These are phyloP conservation scores for Waltergamsia citrina DNA, from an alignment of 2,329 filamentous ascomycete genomes.

Conservation along the genomic window DNA sequence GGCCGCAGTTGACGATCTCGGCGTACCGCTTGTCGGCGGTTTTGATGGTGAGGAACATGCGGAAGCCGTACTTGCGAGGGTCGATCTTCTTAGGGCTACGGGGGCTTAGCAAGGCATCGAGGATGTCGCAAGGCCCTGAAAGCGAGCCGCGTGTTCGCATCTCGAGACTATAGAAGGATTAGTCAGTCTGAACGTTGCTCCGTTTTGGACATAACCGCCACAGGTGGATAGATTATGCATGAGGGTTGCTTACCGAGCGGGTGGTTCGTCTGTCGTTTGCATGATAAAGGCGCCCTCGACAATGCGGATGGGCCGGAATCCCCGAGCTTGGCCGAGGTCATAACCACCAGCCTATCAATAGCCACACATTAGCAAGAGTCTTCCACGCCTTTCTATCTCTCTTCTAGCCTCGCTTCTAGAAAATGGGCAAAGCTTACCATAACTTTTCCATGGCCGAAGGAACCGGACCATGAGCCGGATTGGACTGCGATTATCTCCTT, in stretches of 20 bases:
- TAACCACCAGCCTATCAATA: constrained; percentile 29
- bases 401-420: too few species aligned
- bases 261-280: constrained; percentile 34
- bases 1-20: constrained; percentile 36
- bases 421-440: constrained; percentile 32
- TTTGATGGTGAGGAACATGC: constrained; percentile 39
- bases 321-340: constrained; percentile 29
- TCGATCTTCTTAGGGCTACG: constrained; percentile 27
- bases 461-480: constrained; percentile 36
- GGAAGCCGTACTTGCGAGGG: constrained; percentile 34
- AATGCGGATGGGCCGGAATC: constrained; percentile 29
- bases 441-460: constrained; percentile 37
- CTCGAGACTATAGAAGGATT: constrained; percentile 20
- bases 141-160: constrained; percentile 38
- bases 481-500: constrained; percentile 40
- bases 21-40: constrained; percentile 38
- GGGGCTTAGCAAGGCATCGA: constrained; percentile 28
- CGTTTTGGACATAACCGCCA: background rate
- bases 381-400: constrained; percentile 23
- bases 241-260: constrained; percentile 27
- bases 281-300: constrained; percentile 40
- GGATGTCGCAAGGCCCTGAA: constrained; percentile 33
- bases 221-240: background rate
- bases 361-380: constrained; percentile 29
- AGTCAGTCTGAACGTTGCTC: background rate